A percentile compares a stretch with the other conserved stretches of the same genome.
Evolutionary conservation across 1,284 basidiomycete species (phyloP).

Genomic region (Cerrena zonata): DNA sequence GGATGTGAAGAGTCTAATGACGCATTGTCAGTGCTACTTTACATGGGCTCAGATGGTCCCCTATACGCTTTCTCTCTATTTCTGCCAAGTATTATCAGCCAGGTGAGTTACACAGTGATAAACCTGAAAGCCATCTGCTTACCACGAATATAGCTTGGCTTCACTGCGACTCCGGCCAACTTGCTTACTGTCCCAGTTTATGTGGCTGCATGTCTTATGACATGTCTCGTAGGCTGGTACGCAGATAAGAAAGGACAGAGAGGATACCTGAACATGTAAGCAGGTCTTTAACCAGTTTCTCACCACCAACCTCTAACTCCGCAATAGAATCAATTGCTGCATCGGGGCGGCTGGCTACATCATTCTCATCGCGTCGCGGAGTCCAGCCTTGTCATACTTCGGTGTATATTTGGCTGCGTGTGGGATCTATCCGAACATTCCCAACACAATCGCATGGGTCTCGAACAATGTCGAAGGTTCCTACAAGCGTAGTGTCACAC

Average conservation of each 20-base stretch:
- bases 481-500: conserved; percentile 40
- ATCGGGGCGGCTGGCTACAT: conserved; percentile 54
- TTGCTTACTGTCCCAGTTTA: conserved; percentile 68
- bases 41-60: conserved; percentile 54
- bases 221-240: conserved; percentile 55
- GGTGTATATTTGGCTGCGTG: conserved; percentile 67
- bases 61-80: conserved; percentile 72
- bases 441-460: conserved; percentile 68
- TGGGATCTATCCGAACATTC: conserved; percentile 68
- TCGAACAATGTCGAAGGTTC: conserved; percentile 65
- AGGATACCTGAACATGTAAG: conserved; percentile 60
- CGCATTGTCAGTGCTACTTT: conserved; percentile 43
- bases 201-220: conserved; percentile 57
- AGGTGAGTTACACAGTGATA: conserved; percentile 37
- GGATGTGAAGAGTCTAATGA: background rate
- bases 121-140: conserved; percentile 13
- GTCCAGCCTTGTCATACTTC: conserved; percentile 60
- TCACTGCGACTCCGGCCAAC: conserved; percentile 66
- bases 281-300: conserved; percentile 8
- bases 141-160: conserved; percentile 41
- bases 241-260: conserved; percentile 58
- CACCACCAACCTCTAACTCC: conserved; percentile 22
- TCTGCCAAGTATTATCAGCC: conserved; percentile 65
- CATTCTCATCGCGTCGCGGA: conserved; percentile 58
- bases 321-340: conserved; percentile 30